Percentiles rank a stretch among this genome's conserved stretches.
Evolutionary conservation across 1,139 yeast species (phyloP).

Genomic region (Diutina siamensis): DNA sequence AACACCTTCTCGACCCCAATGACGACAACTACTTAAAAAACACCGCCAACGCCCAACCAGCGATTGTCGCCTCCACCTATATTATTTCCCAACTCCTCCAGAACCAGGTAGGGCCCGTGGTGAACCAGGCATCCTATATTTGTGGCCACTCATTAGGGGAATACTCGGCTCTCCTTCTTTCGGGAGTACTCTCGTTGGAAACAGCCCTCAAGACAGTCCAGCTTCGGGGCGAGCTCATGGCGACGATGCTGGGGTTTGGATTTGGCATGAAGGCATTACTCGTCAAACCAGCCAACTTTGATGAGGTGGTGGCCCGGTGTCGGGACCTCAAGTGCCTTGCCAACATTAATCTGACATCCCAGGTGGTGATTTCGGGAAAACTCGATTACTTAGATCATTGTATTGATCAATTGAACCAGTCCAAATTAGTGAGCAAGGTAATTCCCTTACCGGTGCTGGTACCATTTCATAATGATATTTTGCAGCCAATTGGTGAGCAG

Average conservation of each 20-base stretch:
- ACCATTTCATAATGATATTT: conserved; percentile 39
- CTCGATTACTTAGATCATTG: conserved; percentile 7
- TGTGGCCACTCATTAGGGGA: conserved; percentile 5
- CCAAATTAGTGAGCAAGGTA: conserved; percentile 15
- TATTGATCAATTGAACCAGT: conserved; percentile 8
- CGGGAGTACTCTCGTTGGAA: not conserved
- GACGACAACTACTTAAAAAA: not conserved
- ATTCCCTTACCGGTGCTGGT: conserved; percentile 34
- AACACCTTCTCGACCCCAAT: not conserved
- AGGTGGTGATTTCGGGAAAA: conserved; percentile 9
- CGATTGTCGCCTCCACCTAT: conserved; percentile 5
- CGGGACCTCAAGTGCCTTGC: conserved; percentile 18
- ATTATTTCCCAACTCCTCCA: not conserved
- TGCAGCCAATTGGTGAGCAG: conserved; percentile 22
- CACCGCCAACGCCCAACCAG: conserved; percentile 5
- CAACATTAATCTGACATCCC: conserved; percentile 22
- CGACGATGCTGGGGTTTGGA: not conserved
- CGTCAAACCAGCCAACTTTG: conserved; percentile 14
- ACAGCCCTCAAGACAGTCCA: not conserved
- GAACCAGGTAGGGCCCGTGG: not conserved
- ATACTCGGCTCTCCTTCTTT: not conserved
- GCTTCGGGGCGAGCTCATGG: conserved; percentile 1
- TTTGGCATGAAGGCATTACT: conserved; percentile 31
- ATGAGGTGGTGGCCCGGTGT: conserved; percentile 8
- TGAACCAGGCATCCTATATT: not conserved